A percentile compares a stretch with the other conserved stretches of the same genome.
phyloP scores from a whole-genome alignment of 805 yeast species.

The Metschnikowia gelsemii region DNA sequence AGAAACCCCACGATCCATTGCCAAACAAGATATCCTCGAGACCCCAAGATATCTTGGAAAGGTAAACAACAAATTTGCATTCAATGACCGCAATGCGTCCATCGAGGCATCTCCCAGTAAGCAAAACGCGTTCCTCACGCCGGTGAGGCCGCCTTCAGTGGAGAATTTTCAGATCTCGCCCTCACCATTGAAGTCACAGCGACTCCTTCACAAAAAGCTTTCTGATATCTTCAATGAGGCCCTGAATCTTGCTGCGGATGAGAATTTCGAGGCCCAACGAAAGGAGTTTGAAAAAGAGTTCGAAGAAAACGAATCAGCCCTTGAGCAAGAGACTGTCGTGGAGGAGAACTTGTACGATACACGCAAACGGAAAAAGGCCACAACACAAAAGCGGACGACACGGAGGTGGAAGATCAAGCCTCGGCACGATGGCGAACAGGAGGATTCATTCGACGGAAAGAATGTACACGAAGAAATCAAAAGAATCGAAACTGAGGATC shows the following conservation, averaged over 20 bases:
- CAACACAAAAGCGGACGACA: slow-evolving; percentile 54
- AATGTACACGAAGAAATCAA: slow-evolving; percentile 45
- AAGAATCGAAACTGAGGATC: slow-evolving; percentile 33
- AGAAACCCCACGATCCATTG: neutral
- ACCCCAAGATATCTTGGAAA: slow-evolving; percentile 21
- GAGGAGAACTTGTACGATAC: too few species aligned
- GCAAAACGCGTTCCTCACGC: slow-evolving; percentile 10
- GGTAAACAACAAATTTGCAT: slow-evolving; percentile 16
- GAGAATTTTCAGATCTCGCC: slow-evolving; percentile 43
- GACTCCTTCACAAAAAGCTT: slow-evolving; percentile 33
- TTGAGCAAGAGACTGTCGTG: too few species aligned
- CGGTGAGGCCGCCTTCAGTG: slow-evolving; percentile 13
- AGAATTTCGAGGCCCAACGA: slow-evolving; percentile 20
- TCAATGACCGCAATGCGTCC: slow-evolving; percentile 12
- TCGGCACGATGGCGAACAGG: slow-evolving; percentile 20
- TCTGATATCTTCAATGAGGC: slow-evolving; percentile 50
- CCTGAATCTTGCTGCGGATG: slow-evolving; percentile 29
- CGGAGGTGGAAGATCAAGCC: slow-evolving; percentile 52
- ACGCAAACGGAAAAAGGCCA: slow-evolving; percentile 31
- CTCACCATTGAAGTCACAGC: slow-evolving; percentile 42
- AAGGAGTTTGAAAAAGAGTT: slow-evolving; percentile 19
- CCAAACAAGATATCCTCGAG: slow-evolving; percentile 4
- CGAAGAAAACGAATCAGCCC: slow-evolving; percentile 8
- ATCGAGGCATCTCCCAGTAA: slow-evolving; percentile 3
- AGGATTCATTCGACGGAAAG: slow-evolving; percentile 34